Evolutionary conservation across 805 yeast genomes (phyloP).

Genomic region (Saccharomycopsis malanga): DNA sequence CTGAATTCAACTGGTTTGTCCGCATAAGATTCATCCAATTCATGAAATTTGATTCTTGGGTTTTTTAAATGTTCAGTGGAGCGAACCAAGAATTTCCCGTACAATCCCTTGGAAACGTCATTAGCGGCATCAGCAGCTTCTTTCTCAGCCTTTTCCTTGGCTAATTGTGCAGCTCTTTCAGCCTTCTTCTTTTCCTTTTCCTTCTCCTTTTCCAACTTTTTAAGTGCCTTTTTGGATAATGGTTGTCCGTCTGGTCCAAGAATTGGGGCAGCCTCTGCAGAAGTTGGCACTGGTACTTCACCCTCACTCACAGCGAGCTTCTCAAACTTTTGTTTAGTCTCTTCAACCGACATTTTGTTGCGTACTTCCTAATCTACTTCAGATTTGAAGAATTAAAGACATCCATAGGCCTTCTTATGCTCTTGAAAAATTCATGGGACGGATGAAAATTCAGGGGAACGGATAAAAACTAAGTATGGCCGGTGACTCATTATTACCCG

Average conservation of each 20-base stretch:
- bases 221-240: slow-evolving; percentile 85
- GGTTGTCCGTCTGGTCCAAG: slow-evolving; percentile 76
- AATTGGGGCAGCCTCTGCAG: not conserved
- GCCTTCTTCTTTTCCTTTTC: slow-evolving; percentile 92
- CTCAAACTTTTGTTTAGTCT: slow-evolving; percentile 13
- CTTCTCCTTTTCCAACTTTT: slow-evolving; percentile 87
- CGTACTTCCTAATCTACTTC: too few relatives aligned
- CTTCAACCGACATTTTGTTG: slow-evolving; percentile 20
- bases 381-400: too few relatives aligned
- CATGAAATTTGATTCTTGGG: slow-evolving; percentile 50
- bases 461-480: too few relatives aligned
- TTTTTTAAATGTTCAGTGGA: slow-evolving; percentile 62
- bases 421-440: too few relatives aligned
- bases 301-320: slow-evolving; percentile 9
- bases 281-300: not conserved
- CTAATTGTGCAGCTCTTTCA: slow-evolving; percentile 83
- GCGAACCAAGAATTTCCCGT: slow-evolving; percentile 87
- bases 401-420: too few relatives aligned
- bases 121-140: slow-evolving; percentile 61
- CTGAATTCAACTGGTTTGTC: slow-evolving; percentile 79
- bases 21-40: slow-evolving; percentile 43
- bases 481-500: too few relatives aligned
- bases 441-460: too few relatives aligned
- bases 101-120: slow-evolving; percentile 81
- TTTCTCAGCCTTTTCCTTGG: slow-evolving; percentile 67